Conservation (phyloP, 768 basidiomycete species). For the Candolleomyces efflorescens region DNA sequence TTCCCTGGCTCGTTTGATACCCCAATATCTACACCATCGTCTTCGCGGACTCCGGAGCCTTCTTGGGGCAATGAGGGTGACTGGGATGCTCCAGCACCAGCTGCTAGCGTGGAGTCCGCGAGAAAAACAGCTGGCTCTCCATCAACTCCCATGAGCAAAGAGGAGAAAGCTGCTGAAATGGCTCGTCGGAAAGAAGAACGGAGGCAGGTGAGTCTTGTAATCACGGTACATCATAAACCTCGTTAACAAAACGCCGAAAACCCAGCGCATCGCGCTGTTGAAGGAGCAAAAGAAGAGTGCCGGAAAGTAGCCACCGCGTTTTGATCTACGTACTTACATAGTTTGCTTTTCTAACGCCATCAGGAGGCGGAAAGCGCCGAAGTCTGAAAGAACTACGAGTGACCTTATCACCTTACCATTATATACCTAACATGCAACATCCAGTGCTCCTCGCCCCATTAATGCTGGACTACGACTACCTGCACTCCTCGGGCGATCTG, state of each 20-base stretch:
- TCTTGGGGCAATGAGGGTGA: conserved; percentile 21
- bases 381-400: too few species aligned
- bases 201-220: conserved; percentile 57
- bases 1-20: background rate
- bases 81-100: conserved; percentile 18
- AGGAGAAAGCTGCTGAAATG: conserved; percentile 94
- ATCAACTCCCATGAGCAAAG: conserved; percentile 64
- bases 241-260: background rate
- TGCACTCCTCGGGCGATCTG: too few species aligned
- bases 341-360: background rate
- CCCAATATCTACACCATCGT: conserved; percentile 15
- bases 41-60: conserved; percentile 15
- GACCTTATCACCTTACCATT: too few species aligned
- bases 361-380: too few species aligned
- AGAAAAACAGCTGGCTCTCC: conserved; percentile 15
- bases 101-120: background rate
- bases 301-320: background rate
- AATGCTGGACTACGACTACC: too few species aligned
- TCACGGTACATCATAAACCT: background rate
- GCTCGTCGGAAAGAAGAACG: conserved; percentile 88
- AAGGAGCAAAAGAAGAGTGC: conserved; percentile 76
- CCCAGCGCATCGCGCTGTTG: conserved; percentile 68
- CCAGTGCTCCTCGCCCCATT: too few species aligned
- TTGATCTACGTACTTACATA: background rate
- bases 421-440: too few species aligned